Base-by-base conservation (phyloP, 2,329 filamentous ascomycete genomes). In the Trichoderma sp. region DNA sequence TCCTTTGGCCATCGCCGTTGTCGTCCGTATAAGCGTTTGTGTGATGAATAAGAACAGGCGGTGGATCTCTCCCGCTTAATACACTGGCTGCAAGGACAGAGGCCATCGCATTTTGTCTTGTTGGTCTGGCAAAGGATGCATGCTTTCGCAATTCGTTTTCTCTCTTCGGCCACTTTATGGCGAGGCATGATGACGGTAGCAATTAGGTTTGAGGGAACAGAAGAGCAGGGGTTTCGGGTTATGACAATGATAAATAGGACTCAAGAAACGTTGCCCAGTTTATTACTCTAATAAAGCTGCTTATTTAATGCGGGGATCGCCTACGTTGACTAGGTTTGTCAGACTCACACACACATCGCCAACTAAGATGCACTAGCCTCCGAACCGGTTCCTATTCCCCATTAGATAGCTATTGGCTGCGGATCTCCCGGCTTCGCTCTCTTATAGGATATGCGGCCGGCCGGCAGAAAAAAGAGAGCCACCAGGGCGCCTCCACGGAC, bases 391-490 rank as follows among this genome's bases (percentile, higher is more conserved):
- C 47, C 47, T 32, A 20, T 12, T 30, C n/a, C n/a, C 9, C 4
- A 59, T 59, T 32, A 73, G 8, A 73, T 59, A 59, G 64, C 70
- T 28, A 65, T 3, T 23, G 83, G 83, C 77, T 85, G 84, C 20
- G 80, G 79, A 73, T 81, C 81, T 17, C 78, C 82, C 2, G 84
- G 84, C 69, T 80, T 81, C 7, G 81, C 83, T 17, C 7, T 4
- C 71, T 82, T 80, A 74, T 87, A 87, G 32, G 82, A 82, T 68
- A 89, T 88, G 43, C 86, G 80, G 1, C 87, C 87, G 0, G 86
- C 85, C 0, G 87, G 87, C 71, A 88, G 74, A 70, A 88, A 88
- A 77, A 88, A 88, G 57, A 88, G 76, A 6, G 86, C 85, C 17
- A 88, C 82, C 11, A 88, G 75, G 1, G 83, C 82, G 1, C 86